phyloP scores from a whole-genome alignment of 2,329 filamentous ascomycete species.

The Purpureocillium takamizusanense region DNA sequence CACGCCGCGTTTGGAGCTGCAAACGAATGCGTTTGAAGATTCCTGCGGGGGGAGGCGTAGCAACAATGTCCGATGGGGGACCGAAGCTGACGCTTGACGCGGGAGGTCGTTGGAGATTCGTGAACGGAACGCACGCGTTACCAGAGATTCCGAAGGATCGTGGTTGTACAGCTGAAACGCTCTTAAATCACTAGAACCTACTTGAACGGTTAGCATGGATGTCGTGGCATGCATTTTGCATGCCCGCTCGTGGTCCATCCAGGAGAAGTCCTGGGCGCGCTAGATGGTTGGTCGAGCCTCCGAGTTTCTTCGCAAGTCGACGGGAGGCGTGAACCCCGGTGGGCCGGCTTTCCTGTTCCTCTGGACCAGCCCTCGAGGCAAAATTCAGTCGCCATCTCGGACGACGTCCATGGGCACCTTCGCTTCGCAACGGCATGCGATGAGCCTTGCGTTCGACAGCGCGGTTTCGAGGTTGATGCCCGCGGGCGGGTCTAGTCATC shows the following conservation, averaged over 20 bases:
- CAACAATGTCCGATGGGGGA: slow-evolving; percentile 9
- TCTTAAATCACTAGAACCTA: slow-evolving; percentile 32
- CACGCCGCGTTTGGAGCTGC: slow-evolving; percentile 25
- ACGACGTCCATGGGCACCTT: too few species aligned
- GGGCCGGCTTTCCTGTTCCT: too few species aligned
- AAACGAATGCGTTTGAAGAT: slow-evolving; percentile 21
- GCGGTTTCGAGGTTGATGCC: too few species aligned
- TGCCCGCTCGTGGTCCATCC: not conserved
- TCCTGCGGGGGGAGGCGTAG: slow-evolving; percentile 9
- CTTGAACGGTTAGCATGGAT: slow-evolving; percentile 13
- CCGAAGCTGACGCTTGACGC: slow-evolving; percentile 16
- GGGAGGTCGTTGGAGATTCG: slow-evolving; percentile 13
- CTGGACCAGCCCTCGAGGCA: too few species aligned
- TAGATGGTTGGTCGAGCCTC: too few species aligned
- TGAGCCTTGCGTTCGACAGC: too few species aligned
- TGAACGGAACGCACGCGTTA: slow-evolving; percentile 23
- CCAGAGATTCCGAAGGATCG: slow-evolving; percentile 30
- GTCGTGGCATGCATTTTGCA: not conserved
- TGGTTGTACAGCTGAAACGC: slow-evolving; percentile 28
- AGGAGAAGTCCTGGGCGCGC: not conserved
- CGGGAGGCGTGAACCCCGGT: too few species aligned
- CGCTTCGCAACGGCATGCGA: too few species aligned
- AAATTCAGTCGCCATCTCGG: too few species aligned
- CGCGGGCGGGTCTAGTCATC: too few species aligned
- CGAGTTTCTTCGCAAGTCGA: too few species aligned